A percentile compares a stretch with the other conserved stretches of the same genome.
Conservation (phyloP, 2,329 filamentous ascomycete genomes). For the Talaromyces albobiverticillius region DNA sequence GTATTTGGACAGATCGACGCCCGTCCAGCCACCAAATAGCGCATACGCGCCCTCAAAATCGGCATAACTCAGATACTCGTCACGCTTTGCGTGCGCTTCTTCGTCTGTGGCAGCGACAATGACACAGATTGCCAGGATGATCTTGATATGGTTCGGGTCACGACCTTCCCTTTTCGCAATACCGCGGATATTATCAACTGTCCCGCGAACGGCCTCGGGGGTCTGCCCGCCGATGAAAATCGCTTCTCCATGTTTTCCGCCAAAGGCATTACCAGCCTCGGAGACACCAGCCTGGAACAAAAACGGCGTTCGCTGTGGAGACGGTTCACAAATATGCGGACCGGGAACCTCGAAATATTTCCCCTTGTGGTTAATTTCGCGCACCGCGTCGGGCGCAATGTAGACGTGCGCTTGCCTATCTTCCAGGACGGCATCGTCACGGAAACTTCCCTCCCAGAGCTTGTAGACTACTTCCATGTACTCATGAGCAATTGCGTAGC, state of each 20-base stretch:
- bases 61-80: constrained; percentile 42
- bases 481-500: constrained; percentile 49
- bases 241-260: constrained; percentile 43
- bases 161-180: constrained; percentile 39
- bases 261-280: constrained; percentile 46
- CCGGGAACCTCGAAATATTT: constrained; percentile 15
- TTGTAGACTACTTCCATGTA: constrained; percentile 47
- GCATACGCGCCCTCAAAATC: constrained; percentile 45
- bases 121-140: constrained; percentile 44
- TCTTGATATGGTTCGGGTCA: constrained; percentile 40
- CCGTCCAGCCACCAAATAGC: constrained; percentile 49
- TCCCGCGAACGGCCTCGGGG: constrained; percentile 38
- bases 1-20: constrained; percentile 43
- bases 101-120: constrained; percentile 46
- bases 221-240: constrained; percentile 48
- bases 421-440: constrained; percentile 36
- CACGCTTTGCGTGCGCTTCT: constrained; percentile 42
- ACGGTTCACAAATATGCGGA: constrained; percentile 43
- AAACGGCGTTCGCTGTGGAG: constrained; percentile 48
- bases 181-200: constrained; percentile 41
- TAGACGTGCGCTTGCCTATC: constrained; percentile 24
- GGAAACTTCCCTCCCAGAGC: constrained; percentile 55
- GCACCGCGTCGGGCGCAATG: constrained; percentile 32
- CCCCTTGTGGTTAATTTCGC: constrained; percentile 37
- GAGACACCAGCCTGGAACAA: constrained; percentile 48